These are phyloP conservation scores for Candida pini DNA, from an alignment of 805 yeast species.

Conservation along the genomic window DNA sequence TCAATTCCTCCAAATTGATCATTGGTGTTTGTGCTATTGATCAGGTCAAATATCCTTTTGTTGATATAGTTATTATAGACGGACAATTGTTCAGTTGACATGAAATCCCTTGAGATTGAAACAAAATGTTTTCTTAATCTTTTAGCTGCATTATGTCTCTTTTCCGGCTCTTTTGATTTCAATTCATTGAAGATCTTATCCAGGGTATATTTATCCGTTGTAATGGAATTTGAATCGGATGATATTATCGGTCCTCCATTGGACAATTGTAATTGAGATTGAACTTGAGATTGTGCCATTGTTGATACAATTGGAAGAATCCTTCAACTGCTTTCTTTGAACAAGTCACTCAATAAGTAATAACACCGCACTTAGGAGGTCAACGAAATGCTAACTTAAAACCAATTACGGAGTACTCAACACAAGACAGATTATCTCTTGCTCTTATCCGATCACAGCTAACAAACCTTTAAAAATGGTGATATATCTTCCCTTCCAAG, in stretches of 20 bases:
- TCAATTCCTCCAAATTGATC: conserved; percentile 87
- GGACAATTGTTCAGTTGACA: conserved; percentile 74
- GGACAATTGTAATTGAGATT: conserved; percentile 5
- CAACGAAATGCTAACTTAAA: no score
- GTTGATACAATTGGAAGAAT: no score
- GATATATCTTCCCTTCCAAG: no score
- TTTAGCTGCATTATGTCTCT: conserved; percentile 51
- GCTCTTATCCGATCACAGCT: no score
- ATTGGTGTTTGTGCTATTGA: conserved; percentile 64
- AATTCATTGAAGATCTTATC: conserved; percentile 50
- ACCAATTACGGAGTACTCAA: no score
- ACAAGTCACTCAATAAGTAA: no score
- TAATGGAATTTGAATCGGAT: conserved; percentile 2
- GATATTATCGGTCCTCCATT: conserved; percentile 1
- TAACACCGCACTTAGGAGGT: no score
- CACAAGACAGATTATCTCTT: no score
- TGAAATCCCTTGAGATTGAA: conserved; percentile 65
- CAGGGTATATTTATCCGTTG: conserved; percentile 41
- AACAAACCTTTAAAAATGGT: no score
- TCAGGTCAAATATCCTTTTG: conserved; percentile 78
- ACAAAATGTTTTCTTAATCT: conserved; percentile 68
- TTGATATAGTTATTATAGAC: conserved; percentile 81
- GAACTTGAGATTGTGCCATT: conserved; percentile 12
- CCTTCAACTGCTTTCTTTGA: no score
- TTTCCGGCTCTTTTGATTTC: conserved; percentile 36